Percentiles rank a stretch among this genome's conserved stretches.
These are phyloP conservation scores for Psilocybe tampanensis DNA, from an alignment of 768 basidiomycete species.

Conservation along the genomic window DNA sequence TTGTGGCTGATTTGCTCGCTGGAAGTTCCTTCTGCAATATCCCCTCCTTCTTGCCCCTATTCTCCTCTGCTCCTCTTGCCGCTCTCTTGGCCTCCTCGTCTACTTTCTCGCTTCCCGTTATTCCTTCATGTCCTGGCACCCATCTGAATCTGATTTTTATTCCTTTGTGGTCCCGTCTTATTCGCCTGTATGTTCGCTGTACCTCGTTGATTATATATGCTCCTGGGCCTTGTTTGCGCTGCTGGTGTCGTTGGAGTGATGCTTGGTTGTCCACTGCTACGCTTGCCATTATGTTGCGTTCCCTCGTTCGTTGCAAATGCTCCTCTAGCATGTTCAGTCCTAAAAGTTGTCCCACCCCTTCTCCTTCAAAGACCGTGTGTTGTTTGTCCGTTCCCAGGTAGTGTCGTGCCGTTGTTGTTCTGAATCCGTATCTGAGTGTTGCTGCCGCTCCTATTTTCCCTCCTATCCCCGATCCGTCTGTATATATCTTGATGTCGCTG, in stretches of 20 bases:
- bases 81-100: constrained; percentile 15
- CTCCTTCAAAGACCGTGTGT: no score
- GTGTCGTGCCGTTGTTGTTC: no score
- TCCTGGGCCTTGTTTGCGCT: no score
- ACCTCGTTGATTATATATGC: no score
- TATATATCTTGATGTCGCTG: no score
- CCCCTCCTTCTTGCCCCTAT: not conserved
- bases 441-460: no score
- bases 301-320: not conserved
- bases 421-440: no score
- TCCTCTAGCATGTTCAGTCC: no score
- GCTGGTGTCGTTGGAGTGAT: no score
- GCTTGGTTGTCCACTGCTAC: constrained; percentile 13
- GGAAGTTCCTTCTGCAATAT: not conserved
- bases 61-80: not conserved
- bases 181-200: not conserved
- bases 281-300: not conserved
- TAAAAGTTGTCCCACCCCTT: no score
- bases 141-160: constrained; percentile 2
- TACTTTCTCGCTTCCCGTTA: constrained; percentile 9
- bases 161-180: not conserved
- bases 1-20: constrained; percentile 4
- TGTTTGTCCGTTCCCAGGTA: no score
- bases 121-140: constrained; percentile 14
- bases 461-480: no score